Evolutionary conservation across 495 filamentous ascomycete species (phyloP), one percentile per base, ranked within the genome.

Genomic region (Penicillium atrosanguineum): DNA sequence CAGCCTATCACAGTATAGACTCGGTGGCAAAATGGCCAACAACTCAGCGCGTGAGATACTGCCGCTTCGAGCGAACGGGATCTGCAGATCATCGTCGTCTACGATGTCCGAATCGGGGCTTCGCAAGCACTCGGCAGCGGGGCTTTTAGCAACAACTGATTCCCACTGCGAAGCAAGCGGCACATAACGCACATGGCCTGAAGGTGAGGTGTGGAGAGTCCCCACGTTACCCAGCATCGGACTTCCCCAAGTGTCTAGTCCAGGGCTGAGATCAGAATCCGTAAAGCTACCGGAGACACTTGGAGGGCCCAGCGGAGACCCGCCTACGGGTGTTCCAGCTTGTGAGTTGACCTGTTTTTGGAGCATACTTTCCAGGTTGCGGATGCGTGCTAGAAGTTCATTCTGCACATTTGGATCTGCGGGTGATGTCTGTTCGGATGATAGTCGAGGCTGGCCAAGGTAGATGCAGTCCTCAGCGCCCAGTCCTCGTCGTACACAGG

Each of bases 381-480:
- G 61, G 50, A 75, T 73, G 12, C 70, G 65, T 0, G 65, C 65
- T 18, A 75, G 48, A 18, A 75, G 40, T 37, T 75, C 72, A 12
- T 65, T 64, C 29, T 73, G 72, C n/a, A 65, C 58, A 0, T 52
- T 52, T 36, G 57, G 42, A 29, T 72, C 70, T 6, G 53, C 56
- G 7, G 65, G 28, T 9, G 61, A 52, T 2, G 59, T 42, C 39
- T 68, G 68, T 15, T 73, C 70, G 7, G 65, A 63, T 48, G 70
- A 72, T 15, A 75, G 57, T 26, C 72, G 57, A 7, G 72, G 72
- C 31, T 72, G 72, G 26, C 72, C 70, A 14, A 75, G 63, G 26
- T 75, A 75, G 53, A 75, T 61, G 40, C 72, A 75, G 53, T 75
- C 72, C 46, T 75, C 69, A 7, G 72, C 70, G 14, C 69, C 69